Evolutionary conservation across 371 early-diverging fungal genomes (phyloP).

Genomic region (Mortierella polycephala): DNA sequence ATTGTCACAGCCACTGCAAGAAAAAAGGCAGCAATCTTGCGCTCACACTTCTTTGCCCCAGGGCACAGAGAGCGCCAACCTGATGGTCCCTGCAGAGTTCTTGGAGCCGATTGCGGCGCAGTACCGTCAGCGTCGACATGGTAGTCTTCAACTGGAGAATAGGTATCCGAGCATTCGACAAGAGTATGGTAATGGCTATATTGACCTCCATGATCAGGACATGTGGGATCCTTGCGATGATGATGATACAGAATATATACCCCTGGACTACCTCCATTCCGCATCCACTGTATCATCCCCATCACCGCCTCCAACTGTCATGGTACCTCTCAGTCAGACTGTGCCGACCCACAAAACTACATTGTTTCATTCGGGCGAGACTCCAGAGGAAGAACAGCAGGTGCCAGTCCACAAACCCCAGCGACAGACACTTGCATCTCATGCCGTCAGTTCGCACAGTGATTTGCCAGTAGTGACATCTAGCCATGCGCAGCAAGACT

Average conservation of each 20-base stretch:
- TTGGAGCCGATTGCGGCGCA: not conserved
- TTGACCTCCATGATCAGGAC: slow-evolving; percentile 20
- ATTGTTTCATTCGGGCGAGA: slow-evolving; percentile 6
- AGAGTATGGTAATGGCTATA: slow-evolving; percentile 39
- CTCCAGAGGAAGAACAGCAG: not conserved
- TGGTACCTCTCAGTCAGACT: too few relatives aligned
- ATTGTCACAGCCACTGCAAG: not conserved
- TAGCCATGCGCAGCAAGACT: not conserved
- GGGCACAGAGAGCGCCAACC: not conserved
- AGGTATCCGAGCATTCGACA: slow-evolving; percentile 34
- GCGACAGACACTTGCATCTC: not conserved
- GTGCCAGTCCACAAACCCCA: not conserved
- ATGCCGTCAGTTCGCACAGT: not conserved
- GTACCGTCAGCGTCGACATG: slow-evolving; percentile 35
- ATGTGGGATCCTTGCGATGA: too few relatives aligned
- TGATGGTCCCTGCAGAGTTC: not conserved
- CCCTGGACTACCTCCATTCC: slow-evolving; percentile 2
- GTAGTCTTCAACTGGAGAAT: slow-evolving; percentile 42
- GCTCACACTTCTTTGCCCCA: slow-evolving; percentile 1
- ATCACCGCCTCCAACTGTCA: not conserved
- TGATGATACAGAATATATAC: slow-evolving; percentile 12
- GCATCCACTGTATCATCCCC: slow-evolving; percentile 1
- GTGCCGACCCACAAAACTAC: not conserved
- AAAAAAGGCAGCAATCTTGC: not conserved
- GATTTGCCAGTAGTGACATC: not conserved